phyloP scores from a whole-genome alignment of 768 basidiomycete genomes.

The Clavaria fumosa region DNA sequence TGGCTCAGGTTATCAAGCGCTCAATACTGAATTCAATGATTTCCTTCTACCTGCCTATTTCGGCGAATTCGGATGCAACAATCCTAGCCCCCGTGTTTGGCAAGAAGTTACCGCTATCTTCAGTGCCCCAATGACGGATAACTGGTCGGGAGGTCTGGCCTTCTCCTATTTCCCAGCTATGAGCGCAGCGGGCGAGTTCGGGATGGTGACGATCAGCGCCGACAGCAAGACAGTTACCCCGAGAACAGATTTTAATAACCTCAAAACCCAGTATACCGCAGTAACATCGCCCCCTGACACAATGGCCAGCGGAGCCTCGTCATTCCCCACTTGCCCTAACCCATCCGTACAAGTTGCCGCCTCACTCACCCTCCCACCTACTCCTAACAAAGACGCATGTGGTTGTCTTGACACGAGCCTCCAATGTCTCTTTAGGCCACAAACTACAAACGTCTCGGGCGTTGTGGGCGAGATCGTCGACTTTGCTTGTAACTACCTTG shows the following conservation, averaged over 20 bases:
- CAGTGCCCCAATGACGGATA: constrained; percentile 51
- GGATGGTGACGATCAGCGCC: constrained; percentile 64
- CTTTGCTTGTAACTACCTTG: constrained; percentile 64
- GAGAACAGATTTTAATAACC: constrained; percentile 49
- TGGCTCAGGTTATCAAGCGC: constrained; percentile 38
- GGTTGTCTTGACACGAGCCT: constrained; percentile 53
- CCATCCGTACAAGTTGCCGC: constrained; percentile 46
- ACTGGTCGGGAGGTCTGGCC: constrained; percentile 82
- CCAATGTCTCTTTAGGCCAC: constrained; percentile 58
- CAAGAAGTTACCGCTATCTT: constrained; percentile 65
- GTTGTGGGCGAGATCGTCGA: constrained; percentile 48
- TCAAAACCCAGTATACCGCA: constrained; percentile 43
- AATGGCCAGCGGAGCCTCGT: constrained; percentile 25
- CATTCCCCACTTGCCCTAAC: constrained; percentile 51
- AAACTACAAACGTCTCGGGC: constrained; percentile 40
- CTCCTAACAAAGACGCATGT: constrained; percentile 72
- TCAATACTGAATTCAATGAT: constrained; percentile 37
- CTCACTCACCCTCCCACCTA: constrained; percentile 59
- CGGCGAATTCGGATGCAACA: constrained; percentile 74
- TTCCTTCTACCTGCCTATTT: constrained; percentile 81
- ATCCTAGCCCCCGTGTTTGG: constrained; percentile 51
- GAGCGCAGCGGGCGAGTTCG: constrained; percentile 63
- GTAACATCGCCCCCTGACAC: constrained; percentile 43
- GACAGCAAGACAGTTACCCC: constrained; percentile 54
- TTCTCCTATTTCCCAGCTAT: constrained; percentile 80